Evolutionary conservation across 257 asterid species (phyloP).

Genomic region (Perilla frutescens): DNA sequence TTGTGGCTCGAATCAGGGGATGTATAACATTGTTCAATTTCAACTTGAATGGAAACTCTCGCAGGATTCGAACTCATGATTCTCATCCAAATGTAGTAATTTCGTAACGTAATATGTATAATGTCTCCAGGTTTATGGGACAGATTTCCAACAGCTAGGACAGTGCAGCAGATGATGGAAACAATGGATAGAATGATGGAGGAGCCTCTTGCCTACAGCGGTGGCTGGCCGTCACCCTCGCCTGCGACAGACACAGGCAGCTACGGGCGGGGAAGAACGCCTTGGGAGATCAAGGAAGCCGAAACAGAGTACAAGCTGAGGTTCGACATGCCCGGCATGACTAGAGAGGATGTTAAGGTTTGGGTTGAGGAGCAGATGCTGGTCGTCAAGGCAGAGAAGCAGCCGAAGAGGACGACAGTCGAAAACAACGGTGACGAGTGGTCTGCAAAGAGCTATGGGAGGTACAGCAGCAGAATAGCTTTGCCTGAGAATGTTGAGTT

Average conservation of each 20-base stretch:
- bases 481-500: slow-evolving; percentile 76
- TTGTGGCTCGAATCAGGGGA: too few species aligned
- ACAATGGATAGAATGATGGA: slow-evolving; percentile 78
- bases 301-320: slow-evolving; percentile 67
- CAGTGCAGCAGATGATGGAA: slow-evolving; percentile 85
- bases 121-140: slow-evolving; percentile 63
- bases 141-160: slow-evolving; percentile 73
- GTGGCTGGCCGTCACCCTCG: slow-evolving; percentile 36
- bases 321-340: slow-evolving; percentile 88
- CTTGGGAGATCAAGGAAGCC: slow-evolving; percentile 80
- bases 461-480: slow-evolving; percentile 64
- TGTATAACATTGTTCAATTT: too few species aligned
- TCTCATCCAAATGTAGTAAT: too few species aligned
- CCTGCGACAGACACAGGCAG: slow-evolving; percentile 36
- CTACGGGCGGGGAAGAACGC: slow-evolving; percentile 64
- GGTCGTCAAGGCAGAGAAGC: slow-evolving; percentile 69
- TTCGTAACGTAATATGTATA: too few species aligned
- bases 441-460: slow-evolving; percentile 70
- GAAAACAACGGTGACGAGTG: slow-evolving; percentile 52
- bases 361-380: slow-evolving; percentile 78
- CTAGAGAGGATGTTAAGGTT: slow-evolving; percentile 65
- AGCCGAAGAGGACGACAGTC: slow-evolving; percentile 5
- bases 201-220: slow-evolving; percentile 53
- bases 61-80: too few species aligned
- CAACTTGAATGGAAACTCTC: too few species aligned